Base-by-base conservation (phyloP, 2,329 filamentous ascomycete species). In the Sordariomycetes sp. region DNA sequence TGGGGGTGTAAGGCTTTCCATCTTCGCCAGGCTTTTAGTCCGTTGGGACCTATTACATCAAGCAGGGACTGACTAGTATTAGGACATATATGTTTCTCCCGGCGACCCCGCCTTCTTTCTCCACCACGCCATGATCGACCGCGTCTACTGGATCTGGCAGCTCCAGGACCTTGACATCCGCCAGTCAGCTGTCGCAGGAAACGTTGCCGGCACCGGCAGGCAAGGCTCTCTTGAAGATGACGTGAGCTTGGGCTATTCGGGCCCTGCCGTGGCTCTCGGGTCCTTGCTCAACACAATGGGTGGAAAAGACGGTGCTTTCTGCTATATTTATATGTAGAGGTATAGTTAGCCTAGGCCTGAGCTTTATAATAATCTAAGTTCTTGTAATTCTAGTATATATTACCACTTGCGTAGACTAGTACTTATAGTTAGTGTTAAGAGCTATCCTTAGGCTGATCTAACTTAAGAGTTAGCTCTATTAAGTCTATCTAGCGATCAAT, bases 41-140 rank as follows among this genome's bases (percentile, higher is more conserved):
- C 27, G 15, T 5, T 29, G 27, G 15, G 7, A 4, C 15, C 16
- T 16, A 11, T n/a, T 7, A 10, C 12, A n/a, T 29, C 4, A 16
- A n/a, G 27, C 27, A 17, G 27, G n/a, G 27, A 5, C 12, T 29
- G 16, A 29, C 12, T 25, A 25, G 23, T 25, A 6, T 14, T 25
- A 29, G 27, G 54, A 58, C 37, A 44, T 51, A 18, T 53, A 39
- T 38, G 40, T 43, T 11, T 54, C 51, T 4, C 42, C 48, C 29
- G 46, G 44, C 11, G 50, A 54, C 26, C 52, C 50, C 3, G 43
- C 41, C 11, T 49, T 49, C 42, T 48, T 41, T 38, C 42, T 48
- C 5, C 47, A 49, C 38, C 45, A 50, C 24, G 44, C 41, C 16
- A 46, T 44, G 38, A 40, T 49, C 14, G 47, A 49, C 34, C 43